Percentiles rank a stretch among this genome's conserved stretches.
Conservation (phyloP, 495 filamentous ascomycete genomes). For the Lasiosphaeria hispida region DNA sequence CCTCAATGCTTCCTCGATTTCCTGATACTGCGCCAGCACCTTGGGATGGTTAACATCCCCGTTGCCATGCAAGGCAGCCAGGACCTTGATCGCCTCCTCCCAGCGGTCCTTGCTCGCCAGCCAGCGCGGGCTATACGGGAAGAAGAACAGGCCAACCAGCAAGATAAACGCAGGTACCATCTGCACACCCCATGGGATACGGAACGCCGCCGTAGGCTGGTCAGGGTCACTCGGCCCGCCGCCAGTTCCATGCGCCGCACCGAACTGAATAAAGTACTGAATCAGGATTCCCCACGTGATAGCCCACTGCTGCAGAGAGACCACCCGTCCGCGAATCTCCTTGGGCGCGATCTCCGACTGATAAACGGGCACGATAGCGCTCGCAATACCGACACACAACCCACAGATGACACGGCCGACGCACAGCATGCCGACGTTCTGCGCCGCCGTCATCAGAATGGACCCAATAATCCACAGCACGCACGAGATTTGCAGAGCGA, state of each 20-base stretch:
- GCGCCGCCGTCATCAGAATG: conserved; percentile 59
- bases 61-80: conserved; percentile 64
- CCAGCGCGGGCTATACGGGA: conserved; percentile 74
- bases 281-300: conserved; percentile 70
- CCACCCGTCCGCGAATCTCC: conserved; percentile 74
- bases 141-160: conserved; percentile 64
- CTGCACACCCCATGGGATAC: conserved; percentile 74
- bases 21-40: conserved; percentile 62
- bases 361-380: conserved; percentile 74
- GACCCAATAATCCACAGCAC: conserved; percentile 70
- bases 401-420: conserved; percentile 70
- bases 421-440: conserved; percentile 62
- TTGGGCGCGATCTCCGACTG: conserved; percentile 76
- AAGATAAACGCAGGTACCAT: conserved; percentile 67
- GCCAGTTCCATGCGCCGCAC: conserved; percentile 55
- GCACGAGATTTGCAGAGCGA: conserved; percentile 66
- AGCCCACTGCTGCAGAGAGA: conserved; percentile 66
- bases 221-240: conserved; percentile 58
- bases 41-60: conserved; percentile 59
- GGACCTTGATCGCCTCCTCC: conserved; percentile 64
- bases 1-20: conserved; percentile 62
- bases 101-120: conserved; percentile 71
- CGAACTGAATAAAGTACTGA: conserved; percentile 74
- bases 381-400: conserved; percentile 71
- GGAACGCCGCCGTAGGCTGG: conserved; percentile 59